Conservation (phyloP, 2,329 filamentous ascomycete genomes). For the Pseudocercospora ulei region DNA sequence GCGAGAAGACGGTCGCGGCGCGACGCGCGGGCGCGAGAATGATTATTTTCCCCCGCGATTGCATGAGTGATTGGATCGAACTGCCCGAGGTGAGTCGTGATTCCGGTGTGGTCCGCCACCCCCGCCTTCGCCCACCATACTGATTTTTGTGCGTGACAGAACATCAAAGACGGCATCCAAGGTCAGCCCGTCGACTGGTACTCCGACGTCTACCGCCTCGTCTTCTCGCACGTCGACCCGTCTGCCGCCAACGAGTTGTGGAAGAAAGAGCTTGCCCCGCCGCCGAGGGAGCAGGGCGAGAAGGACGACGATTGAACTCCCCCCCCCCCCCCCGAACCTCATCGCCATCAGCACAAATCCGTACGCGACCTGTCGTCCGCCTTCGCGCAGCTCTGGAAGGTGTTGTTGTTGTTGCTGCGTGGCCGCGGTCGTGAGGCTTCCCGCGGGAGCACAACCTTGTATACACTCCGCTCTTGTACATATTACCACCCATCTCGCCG, state of each 20-base stretch:
- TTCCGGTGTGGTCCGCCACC: neutral
- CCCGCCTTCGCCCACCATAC: neutral
- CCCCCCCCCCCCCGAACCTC: too few species aligned
- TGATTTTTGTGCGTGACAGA: conserved; percentile 52
- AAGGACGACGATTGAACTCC: conserved; percentile 26
- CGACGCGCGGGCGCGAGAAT: conserved; percentile 83
- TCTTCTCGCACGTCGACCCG: conserved; percentile 73
- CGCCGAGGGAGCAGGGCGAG: conserved; percentile 44
- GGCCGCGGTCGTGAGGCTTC: too few species aligned
- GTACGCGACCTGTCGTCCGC: too few species aligned
- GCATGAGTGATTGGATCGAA: conserved; percentile 94
- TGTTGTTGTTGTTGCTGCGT: too few species aligned
- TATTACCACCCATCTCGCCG: too few species aligned
- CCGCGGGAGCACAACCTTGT: too few species aligned
- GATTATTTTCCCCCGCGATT: conserved; percentile 90
- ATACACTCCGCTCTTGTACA: too few species aligned
- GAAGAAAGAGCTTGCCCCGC: conserved; percentile 53
- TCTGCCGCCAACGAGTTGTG: conserved; percentile 62
- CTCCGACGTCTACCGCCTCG: conserved; percentile 78
- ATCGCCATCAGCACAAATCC: too few species aligned
- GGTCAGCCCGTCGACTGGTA: conserved; percentile 91
- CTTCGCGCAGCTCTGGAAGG: too few species aligned
- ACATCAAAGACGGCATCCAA: conserved; percentile 93
- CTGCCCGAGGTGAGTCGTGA: conserved; percentile 70
- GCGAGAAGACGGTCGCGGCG: conserved; percentile 96